These are phyloP conservation scores for Fusarium fracticaudum DNA, from an alignment of 2,329 filamentous ascomycete genomes.

Conservation along the genomic window DNA sequence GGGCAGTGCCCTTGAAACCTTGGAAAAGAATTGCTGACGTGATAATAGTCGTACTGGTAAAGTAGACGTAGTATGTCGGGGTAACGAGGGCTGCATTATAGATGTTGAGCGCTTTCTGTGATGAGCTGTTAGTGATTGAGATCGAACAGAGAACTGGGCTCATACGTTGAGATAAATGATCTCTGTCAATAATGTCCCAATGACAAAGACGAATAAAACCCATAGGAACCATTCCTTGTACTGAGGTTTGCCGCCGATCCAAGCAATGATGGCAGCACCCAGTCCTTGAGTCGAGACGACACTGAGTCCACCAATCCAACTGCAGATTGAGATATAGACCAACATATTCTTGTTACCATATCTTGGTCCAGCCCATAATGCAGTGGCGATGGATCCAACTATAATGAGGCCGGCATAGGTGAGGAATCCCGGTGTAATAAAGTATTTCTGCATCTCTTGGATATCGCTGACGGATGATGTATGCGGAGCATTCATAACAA, in stretches of 20 bases:
- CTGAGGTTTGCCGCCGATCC: constrained; percentile 82
- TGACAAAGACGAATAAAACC: constrained; percentile 88
- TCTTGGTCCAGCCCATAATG: constrained; percentile 82
- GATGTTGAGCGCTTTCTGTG: constrained; percentile 95
- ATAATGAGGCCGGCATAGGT: constrained; percentile 86
- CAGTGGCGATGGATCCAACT: constrained; percentile 74
- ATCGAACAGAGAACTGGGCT: background rate
- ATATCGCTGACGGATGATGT: constrained; percentile 88
- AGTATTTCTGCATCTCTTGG: constrained; percentile 90
- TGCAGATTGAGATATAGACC: constrained; percentile 96
- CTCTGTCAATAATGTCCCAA: constrained; percentile 88
- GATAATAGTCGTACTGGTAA: constrained; percentile 94
- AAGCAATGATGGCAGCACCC: constrained; percentile 89
- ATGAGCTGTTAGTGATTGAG: constrained; percentile 45
- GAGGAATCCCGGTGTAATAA: constrained; percentile 87
- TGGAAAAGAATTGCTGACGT: constrained; percentile 92
- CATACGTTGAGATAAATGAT: constrained; percentile 96
- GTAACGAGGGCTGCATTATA: constrained; percentile 98
- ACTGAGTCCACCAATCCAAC: constrained; percentile 90
- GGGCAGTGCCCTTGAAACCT: constrained; percentile 87
- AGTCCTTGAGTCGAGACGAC: constrained; percentile 95
- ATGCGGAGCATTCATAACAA: constrained; percentile 90
- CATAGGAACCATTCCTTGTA: constrained; percentile 99
- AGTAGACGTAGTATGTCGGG: constrained; percentile 98
- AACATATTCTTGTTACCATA: constrained; percentile 98